Conservation (phyloP, 805 yeast species). For the Myxozyma neotropica region DNA sequence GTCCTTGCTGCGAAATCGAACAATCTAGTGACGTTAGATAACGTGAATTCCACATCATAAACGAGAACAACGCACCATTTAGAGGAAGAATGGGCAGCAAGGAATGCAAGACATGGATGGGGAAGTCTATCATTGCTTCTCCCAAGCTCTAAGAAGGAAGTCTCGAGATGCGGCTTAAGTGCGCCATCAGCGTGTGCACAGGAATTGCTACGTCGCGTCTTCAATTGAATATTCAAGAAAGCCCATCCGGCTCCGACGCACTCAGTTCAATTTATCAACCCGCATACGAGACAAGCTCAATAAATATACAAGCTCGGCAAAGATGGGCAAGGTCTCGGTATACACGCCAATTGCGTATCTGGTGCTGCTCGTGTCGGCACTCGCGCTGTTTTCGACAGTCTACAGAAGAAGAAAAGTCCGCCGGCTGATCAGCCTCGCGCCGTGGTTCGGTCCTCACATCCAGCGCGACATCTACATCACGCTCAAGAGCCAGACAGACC, state of each 20-base stretch:
- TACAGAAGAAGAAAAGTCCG: conserved; percentile 41
- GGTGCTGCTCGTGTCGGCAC: conserved; percentile 28
- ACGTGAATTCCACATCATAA: too few species aligned
- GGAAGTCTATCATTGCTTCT: not conserved
- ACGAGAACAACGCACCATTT: not conserved
- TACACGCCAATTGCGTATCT: conserved; percentile 33
- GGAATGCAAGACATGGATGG: not conserved
- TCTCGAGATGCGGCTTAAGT: not conserved
- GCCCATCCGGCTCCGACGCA: not conserved
- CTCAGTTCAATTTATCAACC: too few species aligned
- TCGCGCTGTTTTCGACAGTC: conserved; percentile 30
- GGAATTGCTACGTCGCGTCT: conserved; percentile 7
- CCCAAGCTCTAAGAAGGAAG: conserved; percentile 5
- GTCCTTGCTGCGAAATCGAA: conserved; percentile 79
- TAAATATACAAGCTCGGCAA: too few species aligned
- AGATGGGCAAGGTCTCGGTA: conserved; percentile 29
- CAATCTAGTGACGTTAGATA: conserved; percentile 48
- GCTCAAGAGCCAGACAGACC: conserved; percentile 52
- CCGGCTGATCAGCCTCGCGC: conserved; percentile 61
- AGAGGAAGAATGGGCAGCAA: too few species aligned
- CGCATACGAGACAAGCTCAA: too few species aligned
- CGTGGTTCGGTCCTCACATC: conserved; percentile 69
- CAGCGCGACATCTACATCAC: conserved; percentile 65
- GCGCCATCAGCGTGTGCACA: not conserved
- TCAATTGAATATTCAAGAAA: not conserved